These are phyloP conservation scores for Hyphopichia wangnamkhiaoensis DNA, from an alignment of 1,139 yeast genomes.

Conservation along the genomic window DNA sequence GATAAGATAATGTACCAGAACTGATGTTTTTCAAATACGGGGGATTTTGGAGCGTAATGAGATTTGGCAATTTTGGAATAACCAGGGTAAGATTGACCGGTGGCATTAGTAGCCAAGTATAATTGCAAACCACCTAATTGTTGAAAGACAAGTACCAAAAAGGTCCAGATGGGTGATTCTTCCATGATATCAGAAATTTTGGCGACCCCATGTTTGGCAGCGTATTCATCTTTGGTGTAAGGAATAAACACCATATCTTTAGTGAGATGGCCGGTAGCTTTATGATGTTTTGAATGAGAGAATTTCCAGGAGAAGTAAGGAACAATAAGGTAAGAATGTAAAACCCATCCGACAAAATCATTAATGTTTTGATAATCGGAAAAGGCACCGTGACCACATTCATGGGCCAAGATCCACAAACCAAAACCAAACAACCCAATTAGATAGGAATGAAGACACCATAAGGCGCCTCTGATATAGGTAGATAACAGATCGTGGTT, in stretches of 20 bases:
- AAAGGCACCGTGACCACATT: constrained; percentile 88
- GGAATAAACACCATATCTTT: constrained; percentile 87
- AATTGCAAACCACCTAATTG: constrained; percentile 77
- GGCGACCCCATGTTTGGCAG: constrained; percentile 37
- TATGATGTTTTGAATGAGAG: constrained; percentile 83
- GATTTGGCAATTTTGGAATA: constrained; percentile 45
- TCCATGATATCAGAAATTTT: constrained; percentile 61
- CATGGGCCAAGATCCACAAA: constrained; percentile 85
- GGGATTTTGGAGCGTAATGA: constrained; percentile 74
- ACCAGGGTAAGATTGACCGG: constrained; percentile 70
- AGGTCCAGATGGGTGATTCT: constrained; percentile 71
- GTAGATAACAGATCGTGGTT: constrained; percentile 23
- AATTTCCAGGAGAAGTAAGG: constrained; percentile 89
- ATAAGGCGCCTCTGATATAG: constrained; percentile 34
- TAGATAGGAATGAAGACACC: constrained; percentile 40
- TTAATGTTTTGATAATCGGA: constrained; percentile 69
- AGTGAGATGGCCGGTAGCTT: constrained; percentile 80
- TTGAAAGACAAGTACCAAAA: constrained; percentile 58
- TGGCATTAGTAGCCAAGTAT: constrained; percentile 68
- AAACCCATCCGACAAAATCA: constrained; percentile 78
- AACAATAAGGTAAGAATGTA: constrained; percentile 75
- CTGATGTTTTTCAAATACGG: constrained; percentile 70
- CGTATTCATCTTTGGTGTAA: constrained; percentile 57
- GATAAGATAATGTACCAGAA: constrained; percentile 69
- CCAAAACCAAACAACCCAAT: constrained; percentile 78